A percentile compares a stretch with the other conserved stretches of the same genome.
Evolutionary conservation across 768 basidiomycete species (phyloP).

Genomic region (Podaxis sp.): DNA sequence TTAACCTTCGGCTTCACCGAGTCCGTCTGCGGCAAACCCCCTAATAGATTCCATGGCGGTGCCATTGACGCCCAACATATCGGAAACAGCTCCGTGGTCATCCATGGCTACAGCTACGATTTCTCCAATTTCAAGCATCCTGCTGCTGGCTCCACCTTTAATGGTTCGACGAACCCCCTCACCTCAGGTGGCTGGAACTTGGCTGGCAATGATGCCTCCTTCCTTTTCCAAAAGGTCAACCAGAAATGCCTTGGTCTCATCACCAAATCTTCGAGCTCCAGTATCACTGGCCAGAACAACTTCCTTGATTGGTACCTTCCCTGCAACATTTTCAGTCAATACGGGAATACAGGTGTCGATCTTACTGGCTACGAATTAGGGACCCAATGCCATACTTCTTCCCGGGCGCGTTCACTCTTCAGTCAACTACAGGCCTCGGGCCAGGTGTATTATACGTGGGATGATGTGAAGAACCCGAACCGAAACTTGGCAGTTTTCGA

Average conservation of each 20-base stretch:
- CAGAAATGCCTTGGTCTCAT: conserved; percentile 79
- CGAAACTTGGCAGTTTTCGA: conserved; percentile 94
- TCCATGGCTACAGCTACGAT: conserved; percentile 94
- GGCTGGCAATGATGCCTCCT: conserved; percentile 87
- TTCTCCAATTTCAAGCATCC: conserved; percentile 88
- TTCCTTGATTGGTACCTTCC: conserved; percentile 95
- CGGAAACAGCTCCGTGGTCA: conserved; percentile 80
- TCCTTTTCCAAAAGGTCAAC: conserved; percentile 93
- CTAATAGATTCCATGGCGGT: conserved; percentile 81
- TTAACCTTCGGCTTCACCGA: conserved; percentile 98
- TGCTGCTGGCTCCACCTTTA: conserved; percentile 60
- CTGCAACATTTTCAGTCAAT: conserved; percentile 87
- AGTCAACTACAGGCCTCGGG: conserved; percentile 57
- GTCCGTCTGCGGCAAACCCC: conserved; percentile 86
- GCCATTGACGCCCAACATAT: conserved; percentile 68
- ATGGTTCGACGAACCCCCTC: conserved; percentile 82
- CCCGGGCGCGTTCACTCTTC: conserved; percentile 53
- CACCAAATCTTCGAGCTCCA: conserved; percentile 65
- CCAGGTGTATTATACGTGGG: conserved; percentile 94
- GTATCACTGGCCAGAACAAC: conserved; percentile 63
- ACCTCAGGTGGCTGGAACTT: conserved; percentile 74
- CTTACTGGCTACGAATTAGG: conserved; percentile 61
- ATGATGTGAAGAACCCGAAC: conserved; percentile 63
- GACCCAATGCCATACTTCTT: conserved; percentile 72
- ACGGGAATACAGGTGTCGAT: conserved; percentile 61